Evolutionary conservation across 2,329 filamentous ascomycete genomes (phyloP).

Genomic region (Coleophoma crateriformis): DNA sequence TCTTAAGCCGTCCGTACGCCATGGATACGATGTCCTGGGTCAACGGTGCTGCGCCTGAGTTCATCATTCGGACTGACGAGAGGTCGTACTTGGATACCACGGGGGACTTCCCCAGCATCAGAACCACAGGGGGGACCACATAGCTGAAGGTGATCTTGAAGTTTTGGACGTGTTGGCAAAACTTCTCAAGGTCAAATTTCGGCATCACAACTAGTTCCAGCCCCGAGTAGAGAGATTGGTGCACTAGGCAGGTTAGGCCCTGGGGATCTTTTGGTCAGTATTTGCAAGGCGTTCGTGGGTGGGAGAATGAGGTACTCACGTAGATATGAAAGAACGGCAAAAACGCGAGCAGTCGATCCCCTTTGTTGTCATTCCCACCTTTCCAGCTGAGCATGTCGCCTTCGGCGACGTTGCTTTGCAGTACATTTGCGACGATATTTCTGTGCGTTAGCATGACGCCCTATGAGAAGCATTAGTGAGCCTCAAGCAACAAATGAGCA

Average conservation of each 20-base stretch:
- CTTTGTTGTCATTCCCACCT: slow-evolving; percentile 52
- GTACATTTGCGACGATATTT: slow-evolving; percentile 74
- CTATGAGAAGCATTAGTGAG: no score
- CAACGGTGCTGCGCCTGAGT: slow-evolving; percentile 81
- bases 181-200: slow-evolving; percentile 76
- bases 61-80: slow-evolving; percentile 73
- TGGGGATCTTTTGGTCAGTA: slow-evolving; percentile 5
- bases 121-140: slow-evolving; percentile 77
- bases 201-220: slow-evolving; percentile 65
- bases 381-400: slow-evolving; percentile 48
- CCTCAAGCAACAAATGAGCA: no score
- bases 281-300: not conserved
- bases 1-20: slow-evolving; percentile 66
- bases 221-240: slow-evolving; percentile 62
- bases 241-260: slow-evolving; percentile 68
- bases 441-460: slow-evolving; percentile 81
- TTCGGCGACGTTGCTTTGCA: slow-evolving; percentile 51
- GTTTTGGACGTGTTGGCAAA: slow-evolving; percentile 71
- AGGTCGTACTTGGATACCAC: slow-evolving; percentile 76
- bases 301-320: slow-evolving; percentile 39
- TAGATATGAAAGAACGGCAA: slow-evolving; percentile 92
- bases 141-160: slow-evolving; percentile 71
- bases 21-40: slow-evolving; percentile 74
- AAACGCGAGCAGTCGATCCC: slow-evolving; percentile 72
- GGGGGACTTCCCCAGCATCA: slow-evolving; percentile 76